phyloP scores from a whole-genome alignment of 2,329 filamentous ascomycete genomes.

The Penicillium hordei region DNA sequence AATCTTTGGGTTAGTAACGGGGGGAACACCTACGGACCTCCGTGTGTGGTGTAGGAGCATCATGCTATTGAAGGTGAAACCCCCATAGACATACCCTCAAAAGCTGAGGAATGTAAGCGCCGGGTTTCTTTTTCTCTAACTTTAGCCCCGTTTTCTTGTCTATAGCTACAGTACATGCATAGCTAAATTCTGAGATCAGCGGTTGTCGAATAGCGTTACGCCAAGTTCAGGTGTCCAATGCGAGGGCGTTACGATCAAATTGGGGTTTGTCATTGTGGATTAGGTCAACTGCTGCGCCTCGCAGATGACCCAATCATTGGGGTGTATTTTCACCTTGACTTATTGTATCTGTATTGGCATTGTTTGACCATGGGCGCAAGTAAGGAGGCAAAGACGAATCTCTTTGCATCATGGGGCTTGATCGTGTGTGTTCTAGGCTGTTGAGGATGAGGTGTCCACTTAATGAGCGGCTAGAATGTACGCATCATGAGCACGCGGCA shows the following conservation, averaged over 20 bases:
- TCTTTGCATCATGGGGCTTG: background rate
- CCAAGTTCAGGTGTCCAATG: conserved; percentile 1
- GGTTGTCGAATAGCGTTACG: background rate
- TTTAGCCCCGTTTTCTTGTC: conserved; percentile 1
- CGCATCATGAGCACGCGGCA: background rate
- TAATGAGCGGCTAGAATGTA: background rate
- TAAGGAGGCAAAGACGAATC: background rate
- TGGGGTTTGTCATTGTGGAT: conserved; percentile 1
- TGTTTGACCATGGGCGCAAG: background rate
- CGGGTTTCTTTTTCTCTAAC: background rate
- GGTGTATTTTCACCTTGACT: background rate
- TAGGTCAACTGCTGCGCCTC: conserved; percentile 2
- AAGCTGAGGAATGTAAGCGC: conserved; percentile 9
- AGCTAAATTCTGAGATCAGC: background rate
- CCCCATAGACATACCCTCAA: background rate
- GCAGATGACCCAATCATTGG: background rate
- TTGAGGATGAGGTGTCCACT: background rate
- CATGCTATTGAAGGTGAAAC: background rate
- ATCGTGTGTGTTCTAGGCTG: background rate
- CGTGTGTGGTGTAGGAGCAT: background rate
- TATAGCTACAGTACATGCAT: background rate
- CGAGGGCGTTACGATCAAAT: background rate
- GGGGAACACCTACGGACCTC: background rate
- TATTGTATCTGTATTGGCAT: background rate
- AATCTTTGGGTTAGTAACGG: background rate